Evolutionary conservation across 345 rosid genomes (phyloP).

Genomic region (Xanthoceras sorbifolium): DNA sequence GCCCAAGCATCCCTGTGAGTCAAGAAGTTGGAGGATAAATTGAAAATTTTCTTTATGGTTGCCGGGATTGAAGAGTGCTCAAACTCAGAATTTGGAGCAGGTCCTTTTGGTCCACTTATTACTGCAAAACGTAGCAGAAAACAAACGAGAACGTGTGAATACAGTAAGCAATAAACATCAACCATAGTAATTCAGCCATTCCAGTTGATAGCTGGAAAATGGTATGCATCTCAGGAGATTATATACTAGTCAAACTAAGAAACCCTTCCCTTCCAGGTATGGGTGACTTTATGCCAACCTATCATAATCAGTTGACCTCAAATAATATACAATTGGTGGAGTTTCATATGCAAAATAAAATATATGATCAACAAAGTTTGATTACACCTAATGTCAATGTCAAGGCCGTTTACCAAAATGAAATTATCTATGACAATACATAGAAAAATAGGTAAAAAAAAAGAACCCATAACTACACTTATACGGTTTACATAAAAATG

Average conservation of each 20-base stretch:
- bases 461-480: neutral
- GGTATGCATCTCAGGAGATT: neutral
- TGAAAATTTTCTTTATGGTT: slow-evolving; percentile 88
- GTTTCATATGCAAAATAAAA: neutral
- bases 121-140: slow-evolving; percentile 47
- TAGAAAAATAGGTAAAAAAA: no score
- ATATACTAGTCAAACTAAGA: neutral
- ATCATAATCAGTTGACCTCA: slow-evolving; percentile 13
- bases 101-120: slow-evolving; percentile 66
- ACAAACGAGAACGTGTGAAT: neutral
- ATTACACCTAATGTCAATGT: neutral
- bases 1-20: slow-evolving; percentile 99
- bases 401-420: neutral
- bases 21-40: slow-evolving; percentile 78
- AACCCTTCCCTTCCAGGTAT: neutral
- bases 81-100: slow-evolving; percentile 71
- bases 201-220: neutral
- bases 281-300: neutral
- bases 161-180: neutral
- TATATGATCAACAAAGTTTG: neutral
- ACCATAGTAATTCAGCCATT: neutral
- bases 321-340: neutral
- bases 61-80: slow-evolving; percentile 98
- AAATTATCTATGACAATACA: neutral
- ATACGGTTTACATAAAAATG: neutral